Evolutionary conservation across 257 asterid species (phyloP).

Genomic region (Ocimum tenuiflorum): DNA sequence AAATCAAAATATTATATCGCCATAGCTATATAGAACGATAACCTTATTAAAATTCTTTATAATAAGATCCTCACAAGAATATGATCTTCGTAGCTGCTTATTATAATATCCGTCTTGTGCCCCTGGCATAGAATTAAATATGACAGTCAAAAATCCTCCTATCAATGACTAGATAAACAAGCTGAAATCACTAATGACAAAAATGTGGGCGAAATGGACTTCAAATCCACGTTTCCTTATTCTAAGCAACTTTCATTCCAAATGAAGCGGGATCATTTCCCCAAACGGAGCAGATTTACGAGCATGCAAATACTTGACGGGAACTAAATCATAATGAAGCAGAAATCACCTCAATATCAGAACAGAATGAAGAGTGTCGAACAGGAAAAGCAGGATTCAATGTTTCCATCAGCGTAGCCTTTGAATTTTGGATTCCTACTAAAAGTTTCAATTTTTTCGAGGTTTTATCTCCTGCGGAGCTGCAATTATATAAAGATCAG

Average conservation of each 20-base stretch:
- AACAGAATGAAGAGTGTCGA: conserved; percentile 27
- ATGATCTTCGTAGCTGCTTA: conserved; percentile 78
- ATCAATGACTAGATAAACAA: not conserved
- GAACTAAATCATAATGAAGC: conserved; percentile 12
- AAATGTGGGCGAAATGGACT: not conserved
- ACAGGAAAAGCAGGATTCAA: conserved; percentile 32
- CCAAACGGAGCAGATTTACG: not conserved
- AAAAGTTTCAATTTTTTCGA: no score
- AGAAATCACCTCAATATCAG: conserved; percentile 37
- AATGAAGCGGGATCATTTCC: not conserved
- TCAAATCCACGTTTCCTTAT: not conserved
- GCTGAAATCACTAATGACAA: not conserved
- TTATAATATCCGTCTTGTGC: conserved; percentile 57
- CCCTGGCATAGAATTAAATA: conserved; percentile 36
- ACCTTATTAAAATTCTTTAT: not conserved
- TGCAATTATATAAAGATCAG: no score
- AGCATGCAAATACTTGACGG: not conserved
- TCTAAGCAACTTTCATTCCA: not conserved
- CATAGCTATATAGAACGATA: not conserved
- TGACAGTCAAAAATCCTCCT: not conserved
- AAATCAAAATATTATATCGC: not conserved
- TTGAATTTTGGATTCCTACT: not conserved
- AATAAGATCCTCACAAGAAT: conserved; percentile 46
- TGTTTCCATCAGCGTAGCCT: conserved; percentile 22
- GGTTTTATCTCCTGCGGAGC: no score